Conservation (phyloP, 225 moss, liverwort and hornwort genomes). For the Rhytidiadelphus loreus region DNA sequence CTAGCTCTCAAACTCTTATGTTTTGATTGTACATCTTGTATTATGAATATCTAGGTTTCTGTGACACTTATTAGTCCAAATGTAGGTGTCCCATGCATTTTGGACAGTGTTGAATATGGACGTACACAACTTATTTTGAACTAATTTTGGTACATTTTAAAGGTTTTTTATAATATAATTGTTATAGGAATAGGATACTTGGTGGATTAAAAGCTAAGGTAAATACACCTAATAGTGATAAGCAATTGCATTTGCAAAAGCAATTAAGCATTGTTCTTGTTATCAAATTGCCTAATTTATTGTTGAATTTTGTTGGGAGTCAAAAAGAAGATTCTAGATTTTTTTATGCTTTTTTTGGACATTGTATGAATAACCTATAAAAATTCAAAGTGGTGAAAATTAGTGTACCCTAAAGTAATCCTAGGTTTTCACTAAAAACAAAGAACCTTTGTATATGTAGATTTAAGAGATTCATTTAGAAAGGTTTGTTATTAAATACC, state of each 20-base stretch:
- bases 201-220: not conserved
- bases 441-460: not conserved
- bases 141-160: no score
- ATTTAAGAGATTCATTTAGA: not conserved
- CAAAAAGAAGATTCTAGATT: not conserved
- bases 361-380: not conserved
- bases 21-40: no score
- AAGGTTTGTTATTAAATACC: not conserved
- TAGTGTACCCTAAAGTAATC: not conserved
- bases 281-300: not conserved
- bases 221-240: not conserved
- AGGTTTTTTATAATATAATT: not conserved
- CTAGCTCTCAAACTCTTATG: not conserved
- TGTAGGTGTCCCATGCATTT: not conserved
- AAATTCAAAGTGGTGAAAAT: not conserved
- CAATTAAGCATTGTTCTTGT: not conserved
- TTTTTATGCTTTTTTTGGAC: not conserved
- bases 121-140: not conserved
- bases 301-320: not conserved
- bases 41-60: not conserved
- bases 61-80: not conserved
- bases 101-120: fast-evolving
- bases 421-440: not conserved
- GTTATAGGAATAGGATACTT: not conserved
- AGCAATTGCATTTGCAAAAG: not conserved